Evolutionary conservation across 257 asterid species (phyloP).

Genomic region (Solanum rostratum): DNA sequence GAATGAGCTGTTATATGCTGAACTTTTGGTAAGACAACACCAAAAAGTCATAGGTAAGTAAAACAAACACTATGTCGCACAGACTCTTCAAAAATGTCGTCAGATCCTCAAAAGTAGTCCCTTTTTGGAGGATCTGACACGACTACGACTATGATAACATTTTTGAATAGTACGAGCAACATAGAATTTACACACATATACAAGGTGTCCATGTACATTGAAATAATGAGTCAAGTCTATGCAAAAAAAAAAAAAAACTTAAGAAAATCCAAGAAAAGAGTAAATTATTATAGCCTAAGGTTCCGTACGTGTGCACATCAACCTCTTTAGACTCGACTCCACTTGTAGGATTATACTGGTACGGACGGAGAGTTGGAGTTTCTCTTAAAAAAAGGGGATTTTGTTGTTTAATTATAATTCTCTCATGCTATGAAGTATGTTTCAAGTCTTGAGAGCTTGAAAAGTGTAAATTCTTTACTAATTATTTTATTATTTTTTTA

Average conservation of each 20-base stretch:
- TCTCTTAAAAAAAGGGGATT: neutral
- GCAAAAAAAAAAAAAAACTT: neutral
- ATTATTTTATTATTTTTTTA: neutral
- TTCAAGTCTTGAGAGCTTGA: neutral
- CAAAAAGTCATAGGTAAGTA: constrained; percentile 1
- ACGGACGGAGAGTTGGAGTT: too few relatives aligned
- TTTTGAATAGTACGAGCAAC: neutral
- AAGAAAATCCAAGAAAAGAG: neutral
- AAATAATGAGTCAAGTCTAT: neutral
- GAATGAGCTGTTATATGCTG: constrained; percentile 58
- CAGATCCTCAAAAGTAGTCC: neutral
- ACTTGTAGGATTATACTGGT: neutral
- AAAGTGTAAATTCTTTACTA: neutral
- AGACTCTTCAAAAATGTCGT: neutral
- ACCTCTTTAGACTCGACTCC: neutral
- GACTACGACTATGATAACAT: rapidly evolving
- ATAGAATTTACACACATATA: neutral
- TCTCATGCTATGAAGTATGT: neutral
- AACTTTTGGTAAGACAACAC: constrained; percentile 29
- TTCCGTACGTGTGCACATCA: neutral
- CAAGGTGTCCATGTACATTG: neutral
- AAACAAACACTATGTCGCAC: neutral
- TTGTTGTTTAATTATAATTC: neutral
- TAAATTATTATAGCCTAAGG: neutral
- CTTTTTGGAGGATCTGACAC: neutral